Percentiles rank a stretch among this genome's conserved stretches.
These are phyloP conservation scores for Saccharomycopsis hybrid DNA, from an alignment of 1,139 yeast genomes.

Conservation along the genomic window DNA sequence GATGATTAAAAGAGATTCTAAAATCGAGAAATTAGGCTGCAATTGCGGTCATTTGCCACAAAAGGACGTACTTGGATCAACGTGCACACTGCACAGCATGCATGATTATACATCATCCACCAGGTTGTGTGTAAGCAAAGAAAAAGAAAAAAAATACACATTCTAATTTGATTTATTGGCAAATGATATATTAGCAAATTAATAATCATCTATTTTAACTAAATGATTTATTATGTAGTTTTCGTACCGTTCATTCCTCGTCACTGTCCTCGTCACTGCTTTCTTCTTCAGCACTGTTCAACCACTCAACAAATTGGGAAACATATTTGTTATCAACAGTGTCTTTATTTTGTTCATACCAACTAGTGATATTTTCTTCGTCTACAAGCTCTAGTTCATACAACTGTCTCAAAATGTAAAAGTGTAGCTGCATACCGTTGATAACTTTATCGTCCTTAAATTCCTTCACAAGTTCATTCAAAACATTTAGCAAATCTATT, in stretches of 20 bases:
- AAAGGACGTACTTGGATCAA: too few relatives aligned
- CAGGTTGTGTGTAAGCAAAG: too few relatives aligned
- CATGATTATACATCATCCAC: too few relatives aligned
- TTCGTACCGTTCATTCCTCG: background rate
- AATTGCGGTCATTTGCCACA: too few relatives aligned
- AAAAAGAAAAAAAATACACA: too few relatives aligned
- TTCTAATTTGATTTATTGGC: too few relatives aligned
- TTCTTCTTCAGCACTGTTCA: slow-evolving; percentile 83
- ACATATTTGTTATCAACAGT: slow-evolving; percentile 51
- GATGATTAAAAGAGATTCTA: too few relatives aligned
- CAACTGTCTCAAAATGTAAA: slow-evolving; percentile 58
- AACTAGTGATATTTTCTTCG: slow-evolving; percentile 68
- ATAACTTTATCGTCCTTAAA: slow-evolving; percentile 28
- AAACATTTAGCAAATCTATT: slow-evolving; percentile 58
- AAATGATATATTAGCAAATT: too few relatives aligned
- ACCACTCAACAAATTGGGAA: slow-evolving; percentile 78
- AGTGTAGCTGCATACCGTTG: slow-evolving; percentile 45
- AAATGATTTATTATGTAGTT: too few relatives aligned
- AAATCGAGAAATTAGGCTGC: too few relatives aligned
- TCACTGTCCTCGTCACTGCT: slow-evolving; percentile 33
- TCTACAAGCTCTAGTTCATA: slow-evolving; percentile 78
- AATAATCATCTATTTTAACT: too few relatives aligned
- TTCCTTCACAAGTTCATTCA: slow-evolving; percentile 37
- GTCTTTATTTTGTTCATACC: slow-evolving; percentile 64
- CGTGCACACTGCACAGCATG: too few relatives aligned